Base-by-base conservation (phyloP, 139 green algal genomes). In the Chlamydomonas applanata region DNA sequence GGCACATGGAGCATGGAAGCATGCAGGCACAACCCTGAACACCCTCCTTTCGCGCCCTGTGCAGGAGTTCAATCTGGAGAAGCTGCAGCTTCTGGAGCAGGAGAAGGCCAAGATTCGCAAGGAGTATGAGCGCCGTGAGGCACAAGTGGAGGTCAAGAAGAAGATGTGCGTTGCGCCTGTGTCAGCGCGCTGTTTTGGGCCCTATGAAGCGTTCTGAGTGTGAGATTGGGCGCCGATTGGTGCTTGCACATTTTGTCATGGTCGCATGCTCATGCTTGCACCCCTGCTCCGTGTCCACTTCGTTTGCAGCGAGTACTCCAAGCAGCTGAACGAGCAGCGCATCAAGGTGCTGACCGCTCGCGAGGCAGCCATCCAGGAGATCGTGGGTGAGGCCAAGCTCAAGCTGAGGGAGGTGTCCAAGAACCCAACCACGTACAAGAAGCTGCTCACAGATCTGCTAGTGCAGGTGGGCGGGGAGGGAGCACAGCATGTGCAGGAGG, bases 61-160 rank as follows among this genome's bases (percentile, higher is more conserved):
- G 61, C 86, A 95, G 93, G 95, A 99, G 82, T 99, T 98, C 82
- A 98, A 98, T 83, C 92, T 98, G 32, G 92, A 97, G 76, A 98
- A 98, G 86, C 83, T 98, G 72, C 90, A 98, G 82, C 77, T 99
- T 45, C 83, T 99, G 29, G 96, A 99, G 77, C 84, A 91, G 25
- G 96, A 99, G 83, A 99, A 99, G 85, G 79, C 86, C 4, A 94
- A 94, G 53, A 95, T 99, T 69, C 77, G 90, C 14, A 93, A 94
- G 78, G 96, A 99, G 52, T 99, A 97, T 82, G 95, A 98, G 88
- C 79, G 96, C 19, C 92, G 95, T 64, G 92, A 98, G 82, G 84
- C 79, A 13, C 89, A 97, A 61, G 89, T 97, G 13, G 94, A 98
- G 66, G 91, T 96, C 17, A 95, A 97, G 85, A 99, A 99, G 89